Evolutionary conservation across 768 basidiomycete genomes (phyloP).

Genomic region (Obba rivulosa): DNA sequence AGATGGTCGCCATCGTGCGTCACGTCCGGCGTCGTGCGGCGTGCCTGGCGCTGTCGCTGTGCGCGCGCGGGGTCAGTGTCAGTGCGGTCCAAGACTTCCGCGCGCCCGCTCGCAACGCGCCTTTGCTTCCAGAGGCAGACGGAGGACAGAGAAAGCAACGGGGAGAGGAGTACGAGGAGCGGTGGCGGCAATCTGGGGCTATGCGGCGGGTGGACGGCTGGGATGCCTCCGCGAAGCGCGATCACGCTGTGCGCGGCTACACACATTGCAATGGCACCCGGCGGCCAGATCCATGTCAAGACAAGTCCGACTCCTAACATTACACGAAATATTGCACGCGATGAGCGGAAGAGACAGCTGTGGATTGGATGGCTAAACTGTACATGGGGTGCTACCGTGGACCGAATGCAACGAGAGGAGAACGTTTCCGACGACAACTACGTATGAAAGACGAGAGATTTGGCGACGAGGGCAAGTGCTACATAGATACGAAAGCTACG

Average conservation of each 20-base stretch:
- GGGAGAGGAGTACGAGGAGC: not conserved
- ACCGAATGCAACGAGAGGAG: too few species aligned
- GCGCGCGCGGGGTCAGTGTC: not conserved
- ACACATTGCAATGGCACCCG: too few species aligned
- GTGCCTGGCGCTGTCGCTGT: not conserved
- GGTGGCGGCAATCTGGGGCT: constrained; percentile 4
- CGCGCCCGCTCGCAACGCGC: not conserved
- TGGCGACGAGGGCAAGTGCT: not conserved
- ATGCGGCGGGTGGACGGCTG: not conserved
- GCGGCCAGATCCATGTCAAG: too few species aligned
- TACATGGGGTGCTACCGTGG: too few species aligned
- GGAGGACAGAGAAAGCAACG: not conserved
- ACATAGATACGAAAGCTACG: constrained; percentile 1
- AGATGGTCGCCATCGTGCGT: constrained; percentile 67
- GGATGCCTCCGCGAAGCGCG: too few species aligned
- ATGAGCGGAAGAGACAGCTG: too few species aligned
- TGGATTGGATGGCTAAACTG: too few species aligned
- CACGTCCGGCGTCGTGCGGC: not conserved
- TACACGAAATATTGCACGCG: too few species aligned
- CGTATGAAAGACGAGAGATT: not conserved
- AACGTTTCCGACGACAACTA: not conserved
- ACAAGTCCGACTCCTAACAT: too few species aligned
- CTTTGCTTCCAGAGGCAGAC: not conserved
- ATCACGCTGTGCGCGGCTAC: too few species aligned
- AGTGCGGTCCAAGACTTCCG: not conserved